Evolutionary conservation across 1,284 basidiomycete species (phyloP).

Genomic region (Pterulicium gracile): DNA sequence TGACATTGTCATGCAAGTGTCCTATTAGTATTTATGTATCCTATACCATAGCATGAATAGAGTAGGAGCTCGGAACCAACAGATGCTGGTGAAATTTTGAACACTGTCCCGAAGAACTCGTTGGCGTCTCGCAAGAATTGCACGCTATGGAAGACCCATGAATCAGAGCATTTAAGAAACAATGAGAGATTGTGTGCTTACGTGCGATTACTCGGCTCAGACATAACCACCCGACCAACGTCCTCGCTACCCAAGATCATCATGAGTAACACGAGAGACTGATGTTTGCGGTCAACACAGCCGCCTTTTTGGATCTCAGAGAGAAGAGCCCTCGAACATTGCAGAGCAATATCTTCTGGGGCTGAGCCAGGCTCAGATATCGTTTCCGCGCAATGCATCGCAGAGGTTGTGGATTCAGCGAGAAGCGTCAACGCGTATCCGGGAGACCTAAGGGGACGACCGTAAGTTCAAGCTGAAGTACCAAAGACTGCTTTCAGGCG

Average conservation of each 20-base stretch:
- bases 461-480: neutral
- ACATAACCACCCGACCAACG: constrained; percentile 83
- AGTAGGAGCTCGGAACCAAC: constrained; percentile 43
- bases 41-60: constrained; percentile 73
- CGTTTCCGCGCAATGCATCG: constrained; percentile 81
- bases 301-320: constrained; percentile 76
- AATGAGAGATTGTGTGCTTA: constrained; percentile 45
- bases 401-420: constrained; percentile 87
- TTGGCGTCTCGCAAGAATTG: constrained; percentile 85
- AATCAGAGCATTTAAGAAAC: constrained; percentile 2
- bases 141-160: constrained; percentile 40
- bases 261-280: constrained; percentile 79
- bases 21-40: constrained; percentile 69
- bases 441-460: constrained; percentile 65
- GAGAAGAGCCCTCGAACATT: constrained; percentile 72
- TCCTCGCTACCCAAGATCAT: constrained; percentile 97
- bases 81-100: constrained; percentile 40
- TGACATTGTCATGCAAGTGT: constrained; percentile 50
- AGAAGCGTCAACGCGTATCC: constrained; percentile 90
- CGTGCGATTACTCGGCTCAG: constrained; percentile 74
- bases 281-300: constrained; percentile 87
- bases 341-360: constrained; percentile 89
- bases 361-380: constrained; percentile 67
- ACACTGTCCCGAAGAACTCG: constrained; percentile 69
- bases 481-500: neutral